Conservation (phyloP, 352 stramenopile genomes). For the Phytopythium ostracodes region DNA sequence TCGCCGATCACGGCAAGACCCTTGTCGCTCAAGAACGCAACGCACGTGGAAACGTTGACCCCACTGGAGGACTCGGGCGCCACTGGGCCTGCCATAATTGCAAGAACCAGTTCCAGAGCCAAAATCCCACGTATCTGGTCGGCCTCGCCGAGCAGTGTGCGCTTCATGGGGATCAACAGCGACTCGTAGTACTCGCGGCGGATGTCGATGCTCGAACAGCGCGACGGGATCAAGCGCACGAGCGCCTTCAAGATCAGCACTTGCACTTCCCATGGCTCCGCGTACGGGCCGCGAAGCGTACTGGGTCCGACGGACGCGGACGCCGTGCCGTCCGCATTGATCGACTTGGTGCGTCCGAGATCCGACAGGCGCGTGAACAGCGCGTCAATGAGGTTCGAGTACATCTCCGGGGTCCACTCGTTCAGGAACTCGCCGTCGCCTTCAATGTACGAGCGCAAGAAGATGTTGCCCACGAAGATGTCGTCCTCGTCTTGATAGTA, state of each 20-base stretch:
- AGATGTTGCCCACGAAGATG: slow-evolving; percentile 79
- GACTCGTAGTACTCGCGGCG: slow-evolving; percentile 52
- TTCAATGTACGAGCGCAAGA: slow-evolving; percentile 78
- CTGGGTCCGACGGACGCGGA: not conserved
- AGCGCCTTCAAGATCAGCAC: slow-evolving; percentile 77
- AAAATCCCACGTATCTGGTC: slow-evolving; percentile 78
- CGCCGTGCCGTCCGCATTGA: slow-evolving; percentile 1
- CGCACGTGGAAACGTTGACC: slow-evolving; percentile 51
- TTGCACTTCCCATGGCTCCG: slow-evolving; percentile 73
- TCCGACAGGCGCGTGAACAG: slow-evolving; percentile 53
- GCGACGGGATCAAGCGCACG: slow-evolving; percentile 47
- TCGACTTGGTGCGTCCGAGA: slow-evolving; percentile 50
- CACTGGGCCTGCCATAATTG: slow-evolving; percentile 47
- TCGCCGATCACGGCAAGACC: slow-evolving; percentile 50
- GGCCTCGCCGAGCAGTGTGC: slow-evolving; percentile 60
- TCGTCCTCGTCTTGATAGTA: slow-evolving; percentile 43
- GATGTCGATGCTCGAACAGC: slow-evolving; percentile 53
- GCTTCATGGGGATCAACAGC: slow-evolving; percentile 53
- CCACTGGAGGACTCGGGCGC: slow-evolving; percentile 15
- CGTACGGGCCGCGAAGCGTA: slow-evolving; percentile 5
- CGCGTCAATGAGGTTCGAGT: slow-evolving; percentile 52
- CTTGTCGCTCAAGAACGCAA: slow-evolving; percentile 47
- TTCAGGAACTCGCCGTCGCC: slow-evolving; percentile 75
- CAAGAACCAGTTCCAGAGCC: slow-evolving; percentile 64
- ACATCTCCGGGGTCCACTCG: slow-evolving; percentile 72